These are phyloP conservation scores for Phytopythium aichiense DNA, from an alignment of 352 stramenopile genomes.

Conservation along the genomic window DNA sequence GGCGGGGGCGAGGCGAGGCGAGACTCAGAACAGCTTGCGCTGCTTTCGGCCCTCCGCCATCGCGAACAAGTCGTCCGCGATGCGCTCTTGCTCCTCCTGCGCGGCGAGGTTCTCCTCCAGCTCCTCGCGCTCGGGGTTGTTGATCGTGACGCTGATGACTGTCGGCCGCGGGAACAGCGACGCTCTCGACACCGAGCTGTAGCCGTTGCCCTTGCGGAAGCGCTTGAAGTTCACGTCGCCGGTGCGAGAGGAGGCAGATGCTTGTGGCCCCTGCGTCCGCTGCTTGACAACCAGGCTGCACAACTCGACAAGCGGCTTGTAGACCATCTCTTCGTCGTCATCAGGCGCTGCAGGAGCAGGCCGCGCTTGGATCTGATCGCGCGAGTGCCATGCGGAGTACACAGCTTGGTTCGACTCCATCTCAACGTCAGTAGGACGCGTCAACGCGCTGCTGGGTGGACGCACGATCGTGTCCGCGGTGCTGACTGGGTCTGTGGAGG, in stretches of 20 bases:
- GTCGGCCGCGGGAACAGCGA: slow-evolving; percentile 55
- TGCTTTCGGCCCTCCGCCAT: slow-evolving; percentile 62
- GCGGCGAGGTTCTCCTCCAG: slow-evolving; percentile 58
- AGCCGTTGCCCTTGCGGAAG: slow-evolving; percentile 78
- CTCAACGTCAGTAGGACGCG: no score
- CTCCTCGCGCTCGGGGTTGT: slow-evolving; percentile 53
- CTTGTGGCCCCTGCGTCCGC: not conserved
- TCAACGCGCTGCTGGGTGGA: not conserved
- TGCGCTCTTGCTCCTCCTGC: slow-evolving; percentile 77
- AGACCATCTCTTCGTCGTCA: slow-evolving; percentile 19
- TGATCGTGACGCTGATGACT: slow-evolving; percentile 54
- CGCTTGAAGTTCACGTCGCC: slow-evolving; percentile 70
- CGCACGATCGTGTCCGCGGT: not conserved
- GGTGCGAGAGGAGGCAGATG: not conserved
- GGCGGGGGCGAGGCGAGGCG: no score
- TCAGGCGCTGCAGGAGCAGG: slow-evolving; percentile 14
- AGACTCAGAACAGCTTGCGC: slow-evolving; percentile 39
- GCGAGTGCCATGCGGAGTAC: slow-evolving; percentile 1
- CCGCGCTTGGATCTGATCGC: not conserved
- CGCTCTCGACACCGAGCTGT: slow-evolving; percentile 25
- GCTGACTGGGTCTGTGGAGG: not conserved
- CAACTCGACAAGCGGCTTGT: slow-evolving; percentile 42
- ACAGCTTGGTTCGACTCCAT: not conserved
- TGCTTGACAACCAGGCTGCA: slow-evolving; percentile 56
- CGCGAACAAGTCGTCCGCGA: slow-evolving; percentile 81